Evolutionary conservation across 352 stramenopile genomes (phyloP).

Genomic region (Pythium dissimile): DNA sequence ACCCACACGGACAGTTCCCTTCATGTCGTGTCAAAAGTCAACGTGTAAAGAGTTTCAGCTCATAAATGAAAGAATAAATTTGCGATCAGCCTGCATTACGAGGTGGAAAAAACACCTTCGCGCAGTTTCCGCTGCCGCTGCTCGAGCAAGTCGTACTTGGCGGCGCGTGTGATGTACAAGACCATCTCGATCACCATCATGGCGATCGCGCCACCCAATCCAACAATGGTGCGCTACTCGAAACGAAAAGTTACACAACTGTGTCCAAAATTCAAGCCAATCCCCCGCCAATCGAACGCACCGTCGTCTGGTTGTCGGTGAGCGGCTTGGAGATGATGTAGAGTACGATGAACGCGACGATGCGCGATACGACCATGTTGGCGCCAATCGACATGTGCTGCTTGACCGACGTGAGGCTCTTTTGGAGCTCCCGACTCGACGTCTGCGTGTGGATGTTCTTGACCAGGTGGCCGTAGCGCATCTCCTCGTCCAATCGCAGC

Average conservation of each 20-base stretch:
- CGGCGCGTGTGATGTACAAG: slow-evolving; percentile 72
- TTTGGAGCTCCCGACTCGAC: slow-evolving; percentile 38
- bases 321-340: slow-evolving; percentile 71
- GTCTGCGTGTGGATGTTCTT: slow-evolving; percentile 62
- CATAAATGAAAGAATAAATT: background rate
- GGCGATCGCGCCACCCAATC: slow-evolving; percentile 62
- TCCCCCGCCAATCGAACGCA: slow-evolving; percentile 17
- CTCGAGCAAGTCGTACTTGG: slow-evolving; percentile 67
- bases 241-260: background rate
- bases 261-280: background rate
- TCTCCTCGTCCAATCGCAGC: slow-evolving; percentile 75
- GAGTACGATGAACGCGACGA: slow-evolving; percentile 75
- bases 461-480: slow-evolving; percentile 72
- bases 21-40: too few species aligned
- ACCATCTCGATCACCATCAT: slow-evolving; percentile 91
- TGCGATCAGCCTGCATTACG: background rate
- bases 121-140: slow-evolving; percentile 14
- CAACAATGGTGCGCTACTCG: slow-evolving; percentile 53
- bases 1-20: too few species aligned
- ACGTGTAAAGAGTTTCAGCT: too few species aligned
- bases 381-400: slow-evolving; percentile 80
- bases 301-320: slow-evolving; percentile 74
- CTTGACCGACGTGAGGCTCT: slow-evolving; percentile 58
- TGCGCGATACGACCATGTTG: slow-evolving; percentile 82
- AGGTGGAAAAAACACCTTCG: slow-evolving; percentile 17